Base-by-base conservation (phyloP, 2,329 filamentous ascomycete genomes). In the Xylaria sp. region DNA sequence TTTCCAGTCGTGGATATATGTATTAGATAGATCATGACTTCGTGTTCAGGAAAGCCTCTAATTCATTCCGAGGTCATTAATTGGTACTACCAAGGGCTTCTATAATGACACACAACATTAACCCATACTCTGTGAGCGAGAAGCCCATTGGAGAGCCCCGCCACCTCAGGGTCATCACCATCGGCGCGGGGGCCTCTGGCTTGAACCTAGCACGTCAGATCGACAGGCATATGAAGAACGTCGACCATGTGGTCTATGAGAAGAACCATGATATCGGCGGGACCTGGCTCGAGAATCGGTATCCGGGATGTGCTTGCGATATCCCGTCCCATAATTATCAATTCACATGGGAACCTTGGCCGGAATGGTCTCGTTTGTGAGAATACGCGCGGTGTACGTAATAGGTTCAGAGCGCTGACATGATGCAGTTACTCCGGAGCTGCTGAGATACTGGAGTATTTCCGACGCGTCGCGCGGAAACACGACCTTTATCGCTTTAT, bases 401-500 rank as follows among this genome's bases (percentile, higher is more conserved):
- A 34, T 34, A n/a, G 29, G 16, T 7, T 34, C 8, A 34, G 29
- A 4, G 11, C 16, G 29, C 29, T 34, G 11, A 34, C 11, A 34
- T 4, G 4, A 34, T 7, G 37, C 21, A 43, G 39, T n/a, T 50
- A 50, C 24, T 21, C 39, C 2, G 6, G 22, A 1, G 24, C 39
- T 5, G 7, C 4, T 1, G 57, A 60, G 44, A 52, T 52, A 20
- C 46, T 52, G 6, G 44, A 49, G 2, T 62, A 62, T 20, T 56
- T 59, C 4, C n/a, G 55, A 2, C 38, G 34, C 4, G 53, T 58
- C 19, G 59, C 50, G 9, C 34, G 39, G 3, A 56, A 58, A 11
- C 49, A 62, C 18, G 37, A 49, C 22, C 39, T 60, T 24, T 26
- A 44, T 11, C 50, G 44, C 38, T 54, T 60, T 37, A 16, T 62